Conservation (phyloP, 106 monocot species). For the Dendrobium chrysotoxum region DNA sequence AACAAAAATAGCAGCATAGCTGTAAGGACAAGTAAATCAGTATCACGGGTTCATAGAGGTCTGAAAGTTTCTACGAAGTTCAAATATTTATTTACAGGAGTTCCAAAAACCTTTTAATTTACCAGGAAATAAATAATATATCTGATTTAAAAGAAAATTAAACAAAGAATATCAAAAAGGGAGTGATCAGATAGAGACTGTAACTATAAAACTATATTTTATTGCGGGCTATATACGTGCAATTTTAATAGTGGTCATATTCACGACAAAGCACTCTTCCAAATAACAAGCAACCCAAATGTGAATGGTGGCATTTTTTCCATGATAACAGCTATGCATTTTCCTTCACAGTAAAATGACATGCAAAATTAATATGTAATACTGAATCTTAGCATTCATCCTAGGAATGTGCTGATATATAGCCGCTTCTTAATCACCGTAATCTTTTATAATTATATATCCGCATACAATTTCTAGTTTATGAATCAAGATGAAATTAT, state of each 20-base stretch:
- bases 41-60: not conserved
- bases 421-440: not conserved
- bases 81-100: not conserved
- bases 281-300: not conserved
- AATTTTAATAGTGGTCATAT: not conserved
- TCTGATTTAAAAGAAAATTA: not conserved
- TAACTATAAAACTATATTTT: not conserved
- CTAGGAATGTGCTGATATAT: too few relatives aligned
- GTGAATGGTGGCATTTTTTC: not conserved
- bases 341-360: not conserved
- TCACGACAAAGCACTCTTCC: not conserved
- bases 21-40: constrained; percentile 19
- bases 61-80: not conserved
- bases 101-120: not conserved
- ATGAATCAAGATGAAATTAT: not conserved
- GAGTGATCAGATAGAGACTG: not conserved
- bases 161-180: not conserved
- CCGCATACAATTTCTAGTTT: not conserved
- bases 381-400: not conserved
- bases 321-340: not conserved
- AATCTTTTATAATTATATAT: not conserved
- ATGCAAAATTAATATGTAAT: not conserved
- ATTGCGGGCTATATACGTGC: not conserved
- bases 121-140: not conserved
- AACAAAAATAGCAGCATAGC: constrained; percentile 72